Base-by-base conservation (phyloP, 139 green algal genomes). In the Volvox africanus region DNA sequence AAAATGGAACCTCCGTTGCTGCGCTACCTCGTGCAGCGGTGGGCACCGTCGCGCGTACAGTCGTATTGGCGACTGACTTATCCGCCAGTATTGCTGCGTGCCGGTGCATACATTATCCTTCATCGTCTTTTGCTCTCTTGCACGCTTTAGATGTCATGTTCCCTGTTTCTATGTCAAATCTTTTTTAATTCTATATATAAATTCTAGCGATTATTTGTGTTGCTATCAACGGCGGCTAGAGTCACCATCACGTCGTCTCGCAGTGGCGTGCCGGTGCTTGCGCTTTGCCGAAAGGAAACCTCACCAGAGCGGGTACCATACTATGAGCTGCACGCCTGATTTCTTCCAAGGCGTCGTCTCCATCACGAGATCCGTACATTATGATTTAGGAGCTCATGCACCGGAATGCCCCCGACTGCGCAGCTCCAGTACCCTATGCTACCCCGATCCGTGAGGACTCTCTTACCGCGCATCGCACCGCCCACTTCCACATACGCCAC, bases 211-310 rank as follows among this genome's bases (percentile, higher is more conserved):
- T n/a, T n/a, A n/a, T 28, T 5, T 55, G 44, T 55, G 44, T 55
- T 55, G 44, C 14, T 26, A 32, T 18, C 0, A 30, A 37, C 20
- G 82, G 82, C 82, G 82, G 82, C 69, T 65, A 88, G 82, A 88
- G 82, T 88, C 82, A 88, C 82, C 79, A 89, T 24, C 68, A n/a
- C 68, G 84, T 71, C 84, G 6, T 37, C n/a, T 16, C 9, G 16
- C 84, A 76, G 69, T 89, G 84, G 68, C 84, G 68, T 44, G 84
- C 37, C 84, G 84, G 84, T 89, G 84, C 84, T 89, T 80, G 55
- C 32, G 82, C 55, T 69, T 73, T 69, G 82, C 82, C 82, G 20
- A 88, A 19, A 88, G 26, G 11, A 36, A 24, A 88, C 35, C 65
- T 28, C 65, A 73, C 65, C 44, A 55, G 44, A 73, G 65, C 65